phyloP scores from a whole-genome alignment of 2,329 filamentous ascomycete species.

The Bipolaris bicolor region DNA sequence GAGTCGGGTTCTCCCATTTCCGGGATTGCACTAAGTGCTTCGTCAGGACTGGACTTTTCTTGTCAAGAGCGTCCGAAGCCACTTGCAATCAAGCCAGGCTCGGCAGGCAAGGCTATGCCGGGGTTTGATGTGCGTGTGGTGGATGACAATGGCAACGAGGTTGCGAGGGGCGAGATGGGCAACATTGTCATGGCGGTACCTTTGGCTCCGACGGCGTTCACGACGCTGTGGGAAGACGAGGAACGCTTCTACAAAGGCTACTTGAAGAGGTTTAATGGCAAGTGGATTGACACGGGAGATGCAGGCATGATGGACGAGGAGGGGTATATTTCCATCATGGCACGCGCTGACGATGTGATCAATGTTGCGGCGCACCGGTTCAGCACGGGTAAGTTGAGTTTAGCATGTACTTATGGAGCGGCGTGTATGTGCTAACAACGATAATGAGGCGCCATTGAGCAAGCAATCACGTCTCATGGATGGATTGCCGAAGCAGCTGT shows the following conservation, averaged over 20 bases:
- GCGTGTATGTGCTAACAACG: slow-evolving; percentile 9
- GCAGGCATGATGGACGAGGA: slow-evolving; percentile 83
- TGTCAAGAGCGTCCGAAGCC: slow-evolving; percentile 54
- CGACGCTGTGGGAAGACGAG: slow-evolving; percentile 84
- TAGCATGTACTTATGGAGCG: no score
- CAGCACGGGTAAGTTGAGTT: slow-evolving; percentile 70
- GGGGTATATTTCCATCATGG: slow-evolving; percentile 69
- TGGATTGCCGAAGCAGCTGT: slow-evolving; percentile 83
- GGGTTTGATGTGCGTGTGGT: slow-evolving; percentile 88
- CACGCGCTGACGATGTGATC: slow-evolving; percentile 80
- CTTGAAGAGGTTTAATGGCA: slow-evolving; percentile 77
- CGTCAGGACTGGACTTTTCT: slow-evolving; percentile 62
- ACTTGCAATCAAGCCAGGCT: slow-evolving; percentile 76
- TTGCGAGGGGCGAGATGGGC: slow-evolving; percentile 77
- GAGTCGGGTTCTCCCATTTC: slow-evolving; percentile 74
- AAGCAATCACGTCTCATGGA: slow-evolving; percentile 83
- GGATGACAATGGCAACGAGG: slow-evolving; percentile 76
- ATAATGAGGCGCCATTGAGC: slow-evolving; percentile 76
- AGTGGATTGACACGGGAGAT: slow-evolving; percentile 91
- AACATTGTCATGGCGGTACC: slow-evolving; percentile 88
- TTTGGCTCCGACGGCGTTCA: slow-evolving; percentile 83
- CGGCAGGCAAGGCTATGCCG: slow-evolving; percentile 88
- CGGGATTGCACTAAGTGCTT: slow-evolving; percentile 67
- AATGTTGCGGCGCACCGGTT: slow-evolving; percentile 95
- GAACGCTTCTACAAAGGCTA: slow-evolving; percentile 87